These are phyloP conservation scores for Penicillium soppii DNA, from an alignment of 495 filamentous ascomycete genomes.

Conservation along the genomic window DNA sequence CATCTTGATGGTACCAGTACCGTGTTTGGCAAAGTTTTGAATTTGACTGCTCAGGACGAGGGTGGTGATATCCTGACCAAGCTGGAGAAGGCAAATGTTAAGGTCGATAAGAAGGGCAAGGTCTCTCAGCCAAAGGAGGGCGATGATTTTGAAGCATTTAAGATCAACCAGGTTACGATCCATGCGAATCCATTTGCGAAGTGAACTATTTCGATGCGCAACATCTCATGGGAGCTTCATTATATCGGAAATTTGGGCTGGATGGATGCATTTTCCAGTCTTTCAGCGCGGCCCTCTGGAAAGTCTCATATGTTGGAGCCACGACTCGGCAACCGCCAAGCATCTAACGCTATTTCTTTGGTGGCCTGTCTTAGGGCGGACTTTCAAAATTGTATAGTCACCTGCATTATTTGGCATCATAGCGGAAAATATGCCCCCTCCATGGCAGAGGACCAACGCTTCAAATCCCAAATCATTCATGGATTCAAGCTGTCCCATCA, in stretches of 20 bases:
- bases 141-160: constrained; percentile 51
- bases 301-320: not conserved
- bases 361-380: too few relatives aligned
- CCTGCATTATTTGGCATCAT: too few relatives aligned
- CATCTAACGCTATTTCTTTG: too few relatives aligned
- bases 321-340: too few relatives aligned
- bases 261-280: not conserved
- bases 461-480: too few relatives aligned
- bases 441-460: too few relatives aligned
- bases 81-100: constrained; percentile 71
- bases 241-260: not conserved
- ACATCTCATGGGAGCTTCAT: not conserved
- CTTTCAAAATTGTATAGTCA: too few relatives aligned
- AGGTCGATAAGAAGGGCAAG: constrained; percentile 90
- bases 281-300: not conserved
- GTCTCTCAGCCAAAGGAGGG: constrained; percentile 58
- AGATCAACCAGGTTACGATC: constrained; percentile 75
- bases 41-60: constrained; percentile 42
- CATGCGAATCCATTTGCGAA: constrained; percentile 92
- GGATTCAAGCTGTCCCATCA: too few relatives aligned
- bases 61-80: constrained; percentile 49
- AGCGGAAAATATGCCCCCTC: too few relatives aligned
- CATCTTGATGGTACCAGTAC: constrained; percentile 95
- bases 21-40: constrained; percentile 82
- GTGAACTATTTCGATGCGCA: constrained; percentile 35